Base-by-base conservation (phyloP, 768 basidiomycete genomes). In the Leccinum disarticulatum region DNA sequence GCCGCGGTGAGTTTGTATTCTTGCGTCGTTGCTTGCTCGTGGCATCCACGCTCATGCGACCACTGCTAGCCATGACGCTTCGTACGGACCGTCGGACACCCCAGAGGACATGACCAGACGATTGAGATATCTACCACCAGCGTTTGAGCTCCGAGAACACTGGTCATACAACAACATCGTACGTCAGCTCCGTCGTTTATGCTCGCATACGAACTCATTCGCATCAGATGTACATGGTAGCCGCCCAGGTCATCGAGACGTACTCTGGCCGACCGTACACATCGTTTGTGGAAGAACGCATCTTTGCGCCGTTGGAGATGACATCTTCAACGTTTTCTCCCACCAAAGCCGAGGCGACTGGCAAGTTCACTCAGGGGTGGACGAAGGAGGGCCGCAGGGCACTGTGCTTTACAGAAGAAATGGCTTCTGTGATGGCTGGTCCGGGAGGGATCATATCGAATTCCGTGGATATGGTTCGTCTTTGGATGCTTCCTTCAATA, bases 371-470 rank as follows among this genome's bases (percentile, higher is more conserved):
- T 1, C 75, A 76, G 46, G 66, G 68, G 3, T 79, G 75, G 76
- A 66, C 70, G 2, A 52, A 35, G n/a, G 61, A 58, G 14, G 75
- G 77, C 1, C 62, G 77, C 22, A 61, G 72, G 22, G 66, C 79
- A 0, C 76, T 78, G 31, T 73, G 68, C 61, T 69, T 76, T 17
- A 61, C 59, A 1, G 74, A 76, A 52, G 62, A 71, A 0, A 58
- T 35, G 6, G 64, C 57, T 6, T 63, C 68, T 0, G 30, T 72
- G 15, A 61, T 66, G 14, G 75, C 78, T 4, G 80, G 80, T 6
- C 59, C 80, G 0, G 79, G 77, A 2, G 81, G 79, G 1, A 47
- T 82, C n/a, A 77, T 80, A 30, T 78, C 80, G 33, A 79, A 61
- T 27, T 72, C 70, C 0, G 58, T 73, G 17, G 81, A 82, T 36